A percentile compares a stretch with the other conserved stretches of the same genome.
These are phyloP conservation scores for Wickerhamiella bombiphila DNA, from an alignment of 805 yeast species.

Conservation along the genomic window DNA sequence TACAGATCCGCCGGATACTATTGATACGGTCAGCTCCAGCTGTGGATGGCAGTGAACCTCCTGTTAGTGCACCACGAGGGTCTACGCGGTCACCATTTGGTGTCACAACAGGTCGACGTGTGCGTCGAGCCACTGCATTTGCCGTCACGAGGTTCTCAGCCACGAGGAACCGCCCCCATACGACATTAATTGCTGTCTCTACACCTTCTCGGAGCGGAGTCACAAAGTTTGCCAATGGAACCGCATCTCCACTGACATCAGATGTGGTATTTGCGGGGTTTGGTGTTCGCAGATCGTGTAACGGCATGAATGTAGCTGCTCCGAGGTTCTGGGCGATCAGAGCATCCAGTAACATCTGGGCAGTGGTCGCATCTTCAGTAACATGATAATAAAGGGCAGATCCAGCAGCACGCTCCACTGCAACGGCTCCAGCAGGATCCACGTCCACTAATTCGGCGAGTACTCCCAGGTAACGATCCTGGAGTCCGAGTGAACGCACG, in stretches of 20 bases:
- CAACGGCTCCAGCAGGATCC: conserved; percentile 66
- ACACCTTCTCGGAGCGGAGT: conserved; percentile 31
- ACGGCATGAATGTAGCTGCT: conserved; percentile 80
- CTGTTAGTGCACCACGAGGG: conserved; percentile 68
- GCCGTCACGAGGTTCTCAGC: conserved; percentile 44
- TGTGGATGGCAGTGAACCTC: conserved; percentile 36
- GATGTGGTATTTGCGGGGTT: conserved; percentile 6
- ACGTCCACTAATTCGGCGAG: conserved; percentile 72
- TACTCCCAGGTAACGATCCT: conserved; percentile 62
- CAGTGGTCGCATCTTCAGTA: conserved; percentile 77
- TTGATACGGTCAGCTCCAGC: neutral
- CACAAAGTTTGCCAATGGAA: conserved; percentile 37
- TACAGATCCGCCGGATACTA: neutral
- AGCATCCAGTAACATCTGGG: conserved; percentile 63
- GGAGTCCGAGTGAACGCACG: conserved; percentile 40
- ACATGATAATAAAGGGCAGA: conserved; percentile 73
- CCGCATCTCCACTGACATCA: conserved; percentile 30
- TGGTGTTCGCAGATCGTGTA: conserved; percentile 43
- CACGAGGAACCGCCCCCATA: conserved; percentile 71
- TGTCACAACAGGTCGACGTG: conserved; percentile 63
- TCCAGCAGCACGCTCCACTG: conserved; percentile 85
- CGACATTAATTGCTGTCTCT: conserved; percentile 55
- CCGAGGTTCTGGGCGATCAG: conserved; percentile 52
- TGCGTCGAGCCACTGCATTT: conserved; percentile 11
- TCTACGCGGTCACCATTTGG: conserved; percentile 86